Base-by-base conservation (phyloP, 192 early-diverging fungal species). In the Linnemannia elongata region DNA sequence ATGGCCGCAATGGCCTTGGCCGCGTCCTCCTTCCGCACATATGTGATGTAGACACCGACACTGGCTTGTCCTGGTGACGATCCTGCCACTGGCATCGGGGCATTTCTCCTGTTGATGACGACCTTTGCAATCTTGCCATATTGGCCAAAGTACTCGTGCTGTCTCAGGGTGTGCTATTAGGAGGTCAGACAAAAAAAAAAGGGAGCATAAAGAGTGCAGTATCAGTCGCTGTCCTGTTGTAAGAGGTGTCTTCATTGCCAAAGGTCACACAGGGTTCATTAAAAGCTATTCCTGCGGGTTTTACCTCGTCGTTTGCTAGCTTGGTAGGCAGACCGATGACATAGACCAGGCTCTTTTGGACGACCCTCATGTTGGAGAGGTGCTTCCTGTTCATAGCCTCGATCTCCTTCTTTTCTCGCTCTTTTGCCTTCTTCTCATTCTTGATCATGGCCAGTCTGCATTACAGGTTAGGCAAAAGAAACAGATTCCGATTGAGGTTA, bases 331-430 rank as follows among this genome's bases (percentile, higher is more conserved):
- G 85, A 24, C 97, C 97, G 75, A 99, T 96, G 36, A 99, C 97
- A 88, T 99, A 99, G 8, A 99, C 97, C 38, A 99, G 90, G 82
- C 97, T 99, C 90, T 98, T 98, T 89, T 99, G 99, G 9, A 99
- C 97, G 3, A 99, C 97, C 33, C 98, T 87, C 82, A 96, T 97
- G 83, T 97, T 98, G 20, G 96, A 93, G 69, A 99, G 88, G 75
- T 95, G 94, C 44, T 93, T 90, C 72, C 94, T 90, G 78, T 93
- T 95, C 75, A 94, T 92, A 66, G 95, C 93, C 66, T 96, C 94
- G 78, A 96, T 93, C 79, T 99, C 98, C 72, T 95, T 96, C 82
- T 95, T 93, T 89, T 99, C 96, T 55, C 97, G 92, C 77, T 99
- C 97, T 83, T 97, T 97, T 78, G 94, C 94, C 89, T 85, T 90